These are phyloP conservation scores for Deinandra increscens DNA, from an alignment of 129 eudicot species.

Conservation along the genomic window DNA sequence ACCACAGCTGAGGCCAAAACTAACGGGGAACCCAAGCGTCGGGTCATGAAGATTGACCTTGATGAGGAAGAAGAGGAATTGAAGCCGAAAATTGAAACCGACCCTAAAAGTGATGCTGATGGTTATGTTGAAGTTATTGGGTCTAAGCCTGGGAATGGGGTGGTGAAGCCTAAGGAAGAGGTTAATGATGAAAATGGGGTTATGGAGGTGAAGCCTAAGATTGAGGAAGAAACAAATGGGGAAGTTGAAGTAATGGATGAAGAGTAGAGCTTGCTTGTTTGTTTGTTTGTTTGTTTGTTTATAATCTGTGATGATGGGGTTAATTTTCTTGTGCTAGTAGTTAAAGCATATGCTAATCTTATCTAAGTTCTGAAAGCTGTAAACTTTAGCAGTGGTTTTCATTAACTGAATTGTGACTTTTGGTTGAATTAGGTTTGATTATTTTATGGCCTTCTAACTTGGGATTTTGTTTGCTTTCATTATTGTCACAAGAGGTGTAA, in stretches of 20 bases:
- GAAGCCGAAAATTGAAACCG: conserved; percentile 22
- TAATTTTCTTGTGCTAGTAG: conserved; percentile 21
- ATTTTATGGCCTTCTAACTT: background rate
- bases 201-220: conserved; percentile 26
- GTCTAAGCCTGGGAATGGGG: conserved; percentile 19
- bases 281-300: background rate
- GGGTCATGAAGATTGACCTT: conserved; percentile 40
- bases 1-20: conserved; percentile 23
- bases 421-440: background rate
- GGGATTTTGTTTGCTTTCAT: background rate
- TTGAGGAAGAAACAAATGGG: conserved; percentile 40
- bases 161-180: conserved; percentile 28
- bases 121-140: conserved; percentile 36
- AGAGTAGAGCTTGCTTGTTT: conserved; percentile 37
- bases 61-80: conserved; percentile 49
- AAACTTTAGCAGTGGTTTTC: conserved; percentile 2
- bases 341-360: background rate
- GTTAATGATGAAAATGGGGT: conserved; percentile 10
- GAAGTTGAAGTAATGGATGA: conserved; percentile 50
- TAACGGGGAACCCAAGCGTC: conserved; percentile 29
- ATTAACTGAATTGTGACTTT: background rate
- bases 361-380: background rate
- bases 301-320: conserved; percentile 15
- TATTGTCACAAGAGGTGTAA: background rate
- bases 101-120: conserved; percentile 5